A percentile compares a stretch with the other conserved stretches of the same genome.
Conservation (phyloP, 805 yeast genomes). For the Sungouiella thailandica region DNA sequence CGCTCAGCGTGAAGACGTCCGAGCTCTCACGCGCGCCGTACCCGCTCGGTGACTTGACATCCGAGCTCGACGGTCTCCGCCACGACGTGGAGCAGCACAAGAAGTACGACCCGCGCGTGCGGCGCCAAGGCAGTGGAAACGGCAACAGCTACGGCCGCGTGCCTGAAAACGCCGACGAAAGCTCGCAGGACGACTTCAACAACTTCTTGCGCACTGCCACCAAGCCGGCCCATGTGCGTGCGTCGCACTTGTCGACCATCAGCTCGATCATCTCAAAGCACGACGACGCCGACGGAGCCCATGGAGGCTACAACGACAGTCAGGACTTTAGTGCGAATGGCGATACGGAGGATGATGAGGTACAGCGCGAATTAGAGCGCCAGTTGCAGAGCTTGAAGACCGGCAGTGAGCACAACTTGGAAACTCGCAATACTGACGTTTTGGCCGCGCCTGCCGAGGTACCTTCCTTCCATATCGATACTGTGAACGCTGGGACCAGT, state of each 20-base stretch:
- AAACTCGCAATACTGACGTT: no score
- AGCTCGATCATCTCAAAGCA: constrained; percentile 39
- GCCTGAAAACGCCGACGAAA: constrained; percentile 9
- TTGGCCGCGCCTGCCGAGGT: no score
- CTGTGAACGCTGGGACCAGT: no score
- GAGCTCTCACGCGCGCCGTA: constrained; percentile 9
- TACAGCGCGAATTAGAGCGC: constrained; percentile 33
- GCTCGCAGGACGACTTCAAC: constrained; percentile 24
- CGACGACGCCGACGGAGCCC: no score
- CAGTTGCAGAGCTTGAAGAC: constrained; percentile 33
- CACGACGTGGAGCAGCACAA: constrained; percentile 23
- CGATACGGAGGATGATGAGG: constrained; percentile 27
- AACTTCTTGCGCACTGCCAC: constrained; percentile 17
- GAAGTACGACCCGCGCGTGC: constrained; percentile 12
- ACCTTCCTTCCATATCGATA: neutral
- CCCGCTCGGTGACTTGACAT: constrained; percentile 14
- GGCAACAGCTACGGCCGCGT: no score
- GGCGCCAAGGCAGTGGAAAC: constrained; percentile 4
- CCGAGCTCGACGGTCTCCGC: constrained; percentile 25
- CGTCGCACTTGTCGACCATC: constrained; percentile 36
- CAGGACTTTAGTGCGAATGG: no score
- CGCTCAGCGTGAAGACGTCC: constrained; percentile 10
- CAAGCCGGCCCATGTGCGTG: constrained; percentile 11
- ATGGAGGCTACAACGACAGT: no score
- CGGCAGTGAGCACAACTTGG: constrained; percentile 4